Evolutionary conservation across 1,139 yeast species (phyloP).

Genomic region (Pichia sp.): DNA sequence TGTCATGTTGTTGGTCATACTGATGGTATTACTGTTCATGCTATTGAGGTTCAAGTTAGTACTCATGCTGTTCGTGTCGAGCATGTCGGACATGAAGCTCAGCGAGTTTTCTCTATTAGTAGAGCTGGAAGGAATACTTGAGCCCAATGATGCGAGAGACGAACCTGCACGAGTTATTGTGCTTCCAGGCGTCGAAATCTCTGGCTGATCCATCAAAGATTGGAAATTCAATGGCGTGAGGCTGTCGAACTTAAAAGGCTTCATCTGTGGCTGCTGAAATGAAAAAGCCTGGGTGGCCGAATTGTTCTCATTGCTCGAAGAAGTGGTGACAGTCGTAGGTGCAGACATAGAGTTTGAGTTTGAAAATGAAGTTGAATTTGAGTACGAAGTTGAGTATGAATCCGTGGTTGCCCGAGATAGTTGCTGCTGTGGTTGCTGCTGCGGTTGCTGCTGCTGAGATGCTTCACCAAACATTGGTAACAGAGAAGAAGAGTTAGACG

Average conservation of each 20-base stretch:
- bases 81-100: slow-evolving; percentile 8
- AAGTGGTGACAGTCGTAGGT: neutral
- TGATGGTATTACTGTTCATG: neutral
- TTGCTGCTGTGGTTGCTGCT: neutral
- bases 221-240: slow-evolving; percentile 11
- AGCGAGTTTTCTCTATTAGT: slow-evolving; percentile 9
- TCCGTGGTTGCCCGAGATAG: neutral
- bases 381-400: neutral
- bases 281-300: neutral
- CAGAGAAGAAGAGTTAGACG: neutral
- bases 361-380: neutral
- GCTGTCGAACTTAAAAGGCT: slow-evolving; percentile 6
- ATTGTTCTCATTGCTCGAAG: neutral
- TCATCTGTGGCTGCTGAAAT: neutral
- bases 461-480: neutral
- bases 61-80: neutral
- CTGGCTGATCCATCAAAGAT: slow-evolving; percentile 9
- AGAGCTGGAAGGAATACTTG: slow-evolving; percentile 9
- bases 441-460: neutral
- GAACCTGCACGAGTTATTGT: slow-evolving; percentile 14
- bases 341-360: neutral
- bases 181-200: slow-evolving; percentile 10
- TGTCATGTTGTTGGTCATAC: neutral
- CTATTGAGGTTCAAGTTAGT: neutral
- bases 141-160: slow-evolving; percentile 12